A percentile compares a stretch with the other conserved stretches of the same genome.
These are phyloP conservation scores for Eucalyptus rudis DNA, from an alignment of 345 rosid genomes.

Conservation along the genomic window DNA sequence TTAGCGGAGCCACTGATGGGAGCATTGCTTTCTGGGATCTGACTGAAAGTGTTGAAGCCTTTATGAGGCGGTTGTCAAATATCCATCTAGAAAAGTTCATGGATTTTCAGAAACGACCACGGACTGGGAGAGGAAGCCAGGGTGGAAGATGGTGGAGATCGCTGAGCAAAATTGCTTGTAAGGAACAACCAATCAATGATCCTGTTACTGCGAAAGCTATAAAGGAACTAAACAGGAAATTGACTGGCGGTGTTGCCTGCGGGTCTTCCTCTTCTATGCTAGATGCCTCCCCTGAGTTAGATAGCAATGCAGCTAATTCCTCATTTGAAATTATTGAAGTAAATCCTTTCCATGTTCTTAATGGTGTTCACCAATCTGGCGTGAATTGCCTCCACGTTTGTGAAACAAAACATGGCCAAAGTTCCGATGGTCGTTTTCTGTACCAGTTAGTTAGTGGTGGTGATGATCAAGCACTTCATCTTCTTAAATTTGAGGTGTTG, in stretches of 20 bases:
- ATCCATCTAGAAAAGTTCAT: conserved; percentile 38
- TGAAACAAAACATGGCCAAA: conserved; percentile 10
- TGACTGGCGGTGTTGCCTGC: not conserved
- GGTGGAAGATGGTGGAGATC: conserved; percentile 87
- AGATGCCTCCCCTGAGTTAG: conserved; percentile 7
- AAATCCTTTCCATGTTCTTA: conserved; percentile 40
- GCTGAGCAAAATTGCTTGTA: conserved; percentile 8
- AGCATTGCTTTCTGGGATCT: conserved; percentile 86
- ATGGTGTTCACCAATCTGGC: conserved; percentile 71
- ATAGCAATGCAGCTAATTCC: conserved; percentile 10
- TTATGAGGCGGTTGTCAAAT: conserved; percentile 39
- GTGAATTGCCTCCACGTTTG: conserved; percentile 80
- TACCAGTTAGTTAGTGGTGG: conserved; percentile 72
- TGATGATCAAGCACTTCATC: conserved; percentile 88
- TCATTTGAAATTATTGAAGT: conserved; percentile 37
- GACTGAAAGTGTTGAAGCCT: conserved; percentile 52
- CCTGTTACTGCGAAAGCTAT: not conserved
- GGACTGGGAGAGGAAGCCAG: conserved; percentile 94
- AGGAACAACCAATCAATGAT: conserved; percentile 4
- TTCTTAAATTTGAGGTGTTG: conserved; percentile 31
- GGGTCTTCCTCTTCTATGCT: not conserved
- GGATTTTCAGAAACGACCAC: conserved; percentile 66
- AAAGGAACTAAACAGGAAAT: not conserved
- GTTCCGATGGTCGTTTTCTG: conserved; percentile 11
- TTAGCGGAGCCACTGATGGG: conserved; percentile 96